Percentiles rank a stretch among this genome's conserved stretches.
phyloP scores from a whole-genome alignment of 2,329 filamentous ascomycete species.

The Alternaria dauci region DNA sequence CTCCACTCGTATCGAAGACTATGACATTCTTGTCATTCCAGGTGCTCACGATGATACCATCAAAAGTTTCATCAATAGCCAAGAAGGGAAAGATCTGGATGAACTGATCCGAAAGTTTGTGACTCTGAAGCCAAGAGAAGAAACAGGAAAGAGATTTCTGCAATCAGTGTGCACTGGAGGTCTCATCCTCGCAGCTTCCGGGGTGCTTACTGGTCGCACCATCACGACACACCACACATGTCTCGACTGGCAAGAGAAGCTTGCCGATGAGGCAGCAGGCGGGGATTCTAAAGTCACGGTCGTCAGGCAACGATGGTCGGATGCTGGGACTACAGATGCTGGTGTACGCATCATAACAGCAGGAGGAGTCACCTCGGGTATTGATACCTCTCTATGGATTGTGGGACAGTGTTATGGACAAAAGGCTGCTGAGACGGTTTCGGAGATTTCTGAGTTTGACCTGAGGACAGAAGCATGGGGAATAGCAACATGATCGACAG shows the following conservation, averaged over 20 bases:
- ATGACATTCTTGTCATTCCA: constrained; percentile 53
- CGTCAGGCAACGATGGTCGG: constrained; percentile 44
- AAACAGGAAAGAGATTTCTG: constrained; percentile 40
- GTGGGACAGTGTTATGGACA: constrained; percentile 39
- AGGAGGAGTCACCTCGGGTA: constrained; percentile 45
- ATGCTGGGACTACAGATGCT: constrained; percentile 40
- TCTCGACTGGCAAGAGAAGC: constrained; percentile 35
- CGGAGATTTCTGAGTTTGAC: constrained; percentile 45
- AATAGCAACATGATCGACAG: not conserved
- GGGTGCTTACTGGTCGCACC: constrained; percentile 46
- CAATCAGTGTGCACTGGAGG: constrained; percentile 55
- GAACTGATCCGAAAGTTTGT: constrained; percentile 36
- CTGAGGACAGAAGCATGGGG: constrained; percentile 29
- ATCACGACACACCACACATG: constrained; percentile 53
- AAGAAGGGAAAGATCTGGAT: constrained; percentile 28
- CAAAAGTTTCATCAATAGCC: constrained; percentile 29
- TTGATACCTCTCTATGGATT: constrained; percentile 44
- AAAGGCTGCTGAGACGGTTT: constrained; percentile 32
- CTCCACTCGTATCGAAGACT: constrained; percentile 36
- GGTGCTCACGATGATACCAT: constrained; percentile 43
- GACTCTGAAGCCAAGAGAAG: constrained; percentile 30
- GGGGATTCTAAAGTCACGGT: constrained; percentile 36
- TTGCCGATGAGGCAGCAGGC: constrained; percentile 42
- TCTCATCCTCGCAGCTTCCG: constrained; percentile 50
- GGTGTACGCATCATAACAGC: constrained; percentile 47